Evolutionary conservation across 768 basidiomycete species (phyloP).

Genomic region (Butyriboletus loyo): DNA sequence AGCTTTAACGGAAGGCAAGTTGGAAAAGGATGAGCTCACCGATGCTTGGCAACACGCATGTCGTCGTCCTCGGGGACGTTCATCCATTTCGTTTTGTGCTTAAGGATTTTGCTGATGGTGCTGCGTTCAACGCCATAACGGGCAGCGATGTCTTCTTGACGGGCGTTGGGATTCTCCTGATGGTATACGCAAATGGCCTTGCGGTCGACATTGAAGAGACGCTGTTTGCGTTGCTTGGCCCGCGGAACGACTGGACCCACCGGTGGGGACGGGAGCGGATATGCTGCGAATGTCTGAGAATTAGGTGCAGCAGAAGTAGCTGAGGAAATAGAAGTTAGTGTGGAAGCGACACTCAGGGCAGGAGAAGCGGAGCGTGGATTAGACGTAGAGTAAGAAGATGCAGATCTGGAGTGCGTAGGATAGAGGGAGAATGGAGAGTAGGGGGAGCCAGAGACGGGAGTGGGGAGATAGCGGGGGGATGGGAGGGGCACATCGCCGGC

Average conservation of each 20-base stretch:
- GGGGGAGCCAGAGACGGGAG: slow-evolving; percentile 45
- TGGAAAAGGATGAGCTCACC: slow-evolving; percentile 39
- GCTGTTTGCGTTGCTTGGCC: slow-evolving; percentile 63
- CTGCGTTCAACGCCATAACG: slow-evolving; percentile 81
- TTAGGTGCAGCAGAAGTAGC: slow-evolving; percentile 29
- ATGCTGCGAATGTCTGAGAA: slow-evolving; percentile 29
- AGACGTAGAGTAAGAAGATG: slow-evolving; percentile 41
- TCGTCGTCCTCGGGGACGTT: slow-evolving; percentile 58
- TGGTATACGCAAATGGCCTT: slow-evolving; percentile 72
- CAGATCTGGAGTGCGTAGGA: slow-evolving; percentile 45
- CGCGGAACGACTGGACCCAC: slow-evolving; percentile 32
- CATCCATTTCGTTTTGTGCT: slow-evolving; percentile 81
- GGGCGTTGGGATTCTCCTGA: slow-evolving; percentile 57
- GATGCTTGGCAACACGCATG: slow-evolving; percentile 62
- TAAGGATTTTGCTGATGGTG: slow-evolving; percentile 92
- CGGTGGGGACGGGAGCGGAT: slow-evolving; percentile 28
- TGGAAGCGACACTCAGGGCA: slow-evolving; percentile 54
- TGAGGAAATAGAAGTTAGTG: slow-evolving; percentile 51
- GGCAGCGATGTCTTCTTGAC: slow-evolving; percentile 83
- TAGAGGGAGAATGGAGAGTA: slow-evolving; percentile 45
- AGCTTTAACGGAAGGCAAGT: slow-evolving; percentile 5
- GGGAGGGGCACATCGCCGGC: slow-evolving; percentile 28
- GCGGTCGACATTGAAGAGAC: slow-evolving; percentile 72
- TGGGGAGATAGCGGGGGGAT: slow-evolving; percentile 44
- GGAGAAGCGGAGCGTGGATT: slow-evolving; percentile 61